Evolutionary conservation across 805 yeast species (phyloP), one percentile per base, ranked within the genome.

Genomic region (Saturnispora serradocipensis): DNA sequence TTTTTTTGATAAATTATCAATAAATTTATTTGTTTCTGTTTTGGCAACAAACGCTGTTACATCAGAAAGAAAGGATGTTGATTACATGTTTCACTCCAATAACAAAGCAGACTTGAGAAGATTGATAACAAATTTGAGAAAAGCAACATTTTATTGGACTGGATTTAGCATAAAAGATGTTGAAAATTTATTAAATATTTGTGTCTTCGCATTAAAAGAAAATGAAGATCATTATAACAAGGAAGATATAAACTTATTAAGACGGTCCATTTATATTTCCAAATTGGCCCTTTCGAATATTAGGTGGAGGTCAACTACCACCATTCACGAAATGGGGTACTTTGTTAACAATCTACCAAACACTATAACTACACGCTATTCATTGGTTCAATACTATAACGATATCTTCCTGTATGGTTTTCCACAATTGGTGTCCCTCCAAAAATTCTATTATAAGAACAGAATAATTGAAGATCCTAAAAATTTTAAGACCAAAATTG

Each of bases 131-230:
- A 84, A 84, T 59, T 61, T 84, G 28, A 86, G 80, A 62, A 71
- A 83, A 53, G 80, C 85, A 1, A 81, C 89, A 0, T 82, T 84
- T 61, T 81, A 80, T 58, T 84, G 90, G 90, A 80, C 87, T 1
- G 89, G 88, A 0, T 84, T 84, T 60, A 72, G 82, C 11, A 71
- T 73, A 25, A 72, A 70, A 42, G 88, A 84, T 64, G 69, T 84
- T 28, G 77, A 77, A 46, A 69, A 74, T 22, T 68, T 84, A 63
- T 61, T 77, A 2, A 65, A 67, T 22, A 74, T 83, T 28, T 75
- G 84, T 47, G 65, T 70, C 15, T 63, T 66, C 22, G 73, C 80
- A 6, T 53, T 80, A 35, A 69, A 73, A 16, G 58, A 61, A 13
- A 63, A 63, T 27, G 59, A 59, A 30, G 67, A 67, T 0, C 53